Evolutionary conservation across 352 stramenopile genomes (phyloP).

Genomic region (Phytophthora tubulina): DNA sequence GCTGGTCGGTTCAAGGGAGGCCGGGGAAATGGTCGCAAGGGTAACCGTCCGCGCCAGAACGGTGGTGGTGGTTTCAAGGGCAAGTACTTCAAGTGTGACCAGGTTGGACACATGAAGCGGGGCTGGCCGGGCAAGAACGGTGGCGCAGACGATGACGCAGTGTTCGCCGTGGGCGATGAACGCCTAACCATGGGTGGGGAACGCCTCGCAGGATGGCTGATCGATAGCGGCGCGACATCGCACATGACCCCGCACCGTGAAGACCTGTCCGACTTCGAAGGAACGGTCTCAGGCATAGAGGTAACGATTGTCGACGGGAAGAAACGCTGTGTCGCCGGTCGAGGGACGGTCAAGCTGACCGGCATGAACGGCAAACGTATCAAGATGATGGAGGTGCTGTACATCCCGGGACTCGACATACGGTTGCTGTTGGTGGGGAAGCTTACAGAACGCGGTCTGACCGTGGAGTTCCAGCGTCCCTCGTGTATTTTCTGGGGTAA

Average conservation of each 20-base stretch:
- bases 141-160: too few relatives aligned
- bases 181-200: background rate
- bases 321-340: conserved; percentile 11
- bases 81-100: too few relatives aligned
- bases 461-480: conserved; percentile 25
- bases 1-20: conserved; percentile 5
- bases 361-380: conserved; percentile 3
- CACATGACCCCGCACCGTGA: too few relatives aligned
- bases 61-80: background rate
- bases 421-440: too few relatives aligned
- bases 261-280: conserved; percentile 15
- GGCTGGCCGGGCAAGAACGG: too few relatives aligned
- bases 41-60: background rate
- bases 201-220: conserved; percentile 22
- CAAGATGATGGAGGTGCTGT: conserved; percentile 19
- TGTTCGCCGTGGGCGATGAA: too few relatives aligned
- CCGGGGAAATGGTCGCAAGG: conserved; percentile 2
- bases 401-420: conserved; percentile 36
- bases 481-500: conserved; percentile 19
- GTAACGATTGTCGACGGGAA: conserved; percentile 41
- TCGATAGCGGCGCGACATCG: conserved; percentile 28
- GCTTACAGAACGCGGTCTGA: conserved; percentile 16
- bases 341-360: conserved; percentile 16
- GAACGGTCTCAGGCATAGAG: conserved; percentile 3
- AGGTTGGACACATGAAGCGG: too few relatives aligned